Evolutionary conservation across 331 rosid species (phyloP), one percentile per base, ranked within the genome.

Genomic region (Quercus lobata): DNA sequence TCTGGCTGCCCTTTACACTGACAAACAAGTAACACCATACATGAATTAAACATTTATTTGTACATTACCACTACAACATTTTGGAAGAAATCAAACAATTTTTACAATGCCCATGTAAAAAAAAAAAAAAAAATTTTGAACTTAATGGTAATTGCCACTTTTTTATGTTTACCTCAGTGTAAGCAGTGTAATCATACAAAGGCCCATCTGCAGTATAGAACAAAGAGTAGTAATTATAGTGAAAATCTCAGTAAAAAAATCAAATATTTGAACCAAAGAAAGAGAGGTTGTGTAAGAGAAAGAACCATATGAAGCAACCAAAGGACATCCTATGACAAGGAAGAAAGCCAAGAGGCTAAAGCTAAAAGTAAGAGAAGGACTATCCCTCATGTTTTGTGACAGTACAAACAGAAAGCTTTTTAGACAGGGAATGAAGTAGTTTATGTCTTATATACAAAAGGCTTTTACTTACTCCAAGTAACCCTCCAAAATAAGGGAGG

Each of bases 131-230:
- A n/a, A n/a, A n/a, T n/a, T 22, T 7, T 7, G 46, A 37, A 37
- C 46, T 37, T 12, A 0, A 10, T 49, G 5, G 54, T 49, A 12
- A 49, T 18, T 14, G 69, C 52, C 21, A 17, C 6, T 15, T 49
- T 46, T 49, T 49, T 49, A 21, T 54, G 21, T 24, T 15, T 74
- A 92, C 97, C 97, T 94, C 91, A 5, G 92, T 85, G 86, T 90
- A 86, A 24, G 98, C 97, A 30, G 98, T 88, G 73, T 79, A 85
- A 60, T 94, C 98, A 75, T 94, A 94, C 1, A 85, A 22, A 76
- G 98, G 98, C 56, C 97, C 98, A 83, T 91, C 98, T 94, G 93
- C 85, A 82, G 18, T 56, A 74, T 17, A 76, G n/a, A 68, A 78
- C 7, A 55, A 76, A 74, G 25, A 30, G 18, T 8, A 19, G 21